Evolutionary conservation across 768 basidiomycete species (phyloP), one percentile per base, ranked within the genome.

Genomic region (Trametes coccinea): DNA sequence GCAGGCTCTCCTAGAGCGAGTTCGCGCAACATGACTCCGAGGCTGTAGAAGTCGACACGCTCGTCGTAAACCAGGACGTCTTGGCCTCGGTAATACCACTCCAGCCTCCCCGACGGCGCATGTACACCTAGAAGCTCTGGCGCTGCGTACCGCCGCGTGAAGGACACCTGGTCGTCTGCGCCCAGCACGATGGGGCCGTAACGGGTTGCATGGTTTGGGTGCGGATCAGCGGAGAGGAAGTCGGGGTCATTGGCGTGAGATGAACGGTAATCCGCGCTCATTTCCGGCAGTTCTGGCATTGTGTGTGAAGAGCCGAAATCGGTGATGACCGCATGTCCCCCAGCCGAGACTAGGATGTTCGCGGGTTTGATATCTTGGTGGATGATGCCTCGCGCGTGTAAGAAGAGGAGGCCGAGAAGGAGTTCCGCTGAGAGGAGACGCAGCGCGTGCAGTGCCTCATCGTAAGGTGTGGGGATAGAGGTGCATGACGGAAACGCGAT

Each of bases 281-380:
- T 58, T 8, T 58, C 56, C 40, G 39, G 47, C n/a, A 49, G 30
- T 4, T 5, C n/a, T 29, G 58, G 62, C 57, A 59, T 45, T 41
- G 48, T 41, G 8, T 31, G 31, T 0, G 63, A 55, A 22, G 66
- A 63, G 22, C 62, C 62, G 41, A 63, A 64, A 45, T 66, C 60
- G 29, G 60, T 52, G 37, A 64, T 58, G 48, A 64, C 60, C 47
- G 39, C 60, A 49, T 67, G 66, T 3, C 64, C 64, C 3, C 22
- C 43, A 7, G 40, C 31, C 29, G 64, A 61, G 13, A 65, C 57
- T 4, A 65, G 56, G 31, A 65, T 40, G 49, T 65, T 65, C 11
- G 64, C 60, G n/a, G 64, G 64, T 47, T 65, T 65, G 56, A 65
- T 52, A 48, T 65, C 64, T 31, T 65, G 64, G 31, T 65, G 64